Evolutionary conservation across 495 filamentous ascomycete genomes (phyloP), one percentile per base, ranked within the genome.

Genomic region (Annulohypoxylon stygium): DNA sequence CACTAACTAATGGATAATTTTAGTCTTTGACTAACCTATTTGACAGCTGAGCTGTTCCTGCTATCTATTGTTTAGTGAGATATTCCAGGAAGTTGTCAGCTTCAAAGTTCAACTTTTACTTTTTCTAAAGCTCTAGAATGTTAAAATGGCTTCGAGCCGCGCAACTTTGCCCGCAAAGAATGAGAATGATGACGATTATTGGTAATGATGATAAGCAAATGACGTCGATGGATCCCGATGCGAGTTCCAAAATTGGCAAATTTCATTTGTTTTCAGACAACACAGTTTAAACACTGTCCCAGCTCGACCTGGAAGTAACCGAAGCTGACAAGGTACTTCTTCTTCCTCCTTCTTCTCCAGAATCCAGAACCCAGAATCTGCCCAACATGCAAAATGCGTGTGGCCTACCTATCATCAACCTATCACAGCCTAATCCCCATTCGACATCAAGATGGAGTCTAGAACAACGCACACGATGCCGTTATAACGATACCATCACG

Each of bases 401-500:
- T 43, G 39, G 11, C 39, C 39, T 39, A 12, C 39, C 39, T 39
- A 12, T 39, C 36, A 39, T 30, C 26, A 37, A 37, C 66, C 45
- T 66, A 47, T 16, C 61, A 59, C 48, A 73, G 59, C 59, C 65
- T 61, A 73, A 65, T 63, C 65, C 65, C 12, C 4, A 64, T 73
- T 53, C 43, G 37, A 54, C n/a, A n/a, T 37, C 18, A 12, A 62
- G 26, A 25, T 61, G 68, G 68, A 30, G 65, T 69, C 70, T 61
- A 73, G 70, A 73, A 73, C 70, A 47, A 65, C 59, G 47, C 55
- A 25, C 26, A 50, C 61, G 59, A 23, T 67, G 37, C 65, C 60
- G 4, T 68, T 59, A 61, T 66, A 18, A 50, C 61, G 65, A 74
- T 63, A 66, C 48, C 50, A 63, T 74, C 71, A 74, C 66, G 66